These are phyloP conservation scores for Leishmania guyanensis DNA, from an alignment of 208 protist genomes.

Conservation along the genomic window DNA sequence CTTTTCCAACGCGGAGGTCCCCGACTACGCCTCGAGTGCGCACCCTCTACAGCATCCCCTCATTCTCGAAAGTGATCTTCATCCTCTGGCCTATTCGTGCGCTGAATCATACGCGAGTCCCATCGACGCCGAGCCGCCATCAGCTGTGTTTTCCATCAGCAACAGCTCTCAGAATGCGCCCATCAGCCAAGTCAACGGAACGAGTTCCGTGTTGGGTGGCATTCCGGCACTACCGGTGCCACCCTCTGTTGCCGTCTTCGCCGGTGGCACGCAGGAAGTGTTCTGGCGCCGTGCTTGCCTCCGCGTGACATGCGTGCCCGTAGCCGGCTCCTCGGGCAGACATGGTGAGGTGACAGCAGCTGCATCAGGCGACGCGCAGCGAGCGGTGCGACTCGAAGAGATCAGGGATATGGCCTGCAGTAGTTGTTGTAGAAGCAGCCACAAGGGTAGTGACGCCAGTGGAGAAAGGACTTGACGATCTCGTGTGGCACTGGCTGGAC, in stretches of 20 bases:
- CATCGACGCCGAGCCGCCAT: background rate
- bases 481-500: slow-evolving; percentile 32
- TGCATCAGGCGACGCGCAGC: background rate
- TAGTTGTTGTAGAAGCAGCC: background rate
- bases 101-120: background rate
- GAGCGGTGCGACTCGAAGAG: background rate
- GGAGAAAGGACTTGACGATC: background rate
- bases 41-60: background rate
- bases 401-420: background rate
- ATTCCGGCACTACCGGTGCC: background rate
- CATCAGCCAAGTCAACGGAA: background rate
- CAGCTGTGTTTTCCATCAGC: background rate
- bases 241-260: slow-evolving; percentile 14
- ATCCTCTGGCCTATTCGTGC: background rate
- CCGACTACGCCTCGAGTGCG: background rate
- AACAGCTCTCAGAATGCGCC: background rate
- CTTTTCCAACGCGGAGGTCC: background rate
- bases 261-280: slow-evolving; percentile 7
- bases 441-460: background rate
- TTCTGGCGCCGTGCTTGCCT: slow-evolving; percentile 20
- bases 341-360: background rate
- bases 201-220: background rate
- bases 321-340: background rate
- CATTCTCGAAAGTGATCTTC: background rate
- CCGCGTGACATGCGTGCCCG: slow-evolving; percentile 14